Percentiles rank a stretch among this genome's conserved stretches.
Conservation (phyloP, 2,329 filamentous ascomycete genomes). For the Calonectria ilicicola region DNA sequence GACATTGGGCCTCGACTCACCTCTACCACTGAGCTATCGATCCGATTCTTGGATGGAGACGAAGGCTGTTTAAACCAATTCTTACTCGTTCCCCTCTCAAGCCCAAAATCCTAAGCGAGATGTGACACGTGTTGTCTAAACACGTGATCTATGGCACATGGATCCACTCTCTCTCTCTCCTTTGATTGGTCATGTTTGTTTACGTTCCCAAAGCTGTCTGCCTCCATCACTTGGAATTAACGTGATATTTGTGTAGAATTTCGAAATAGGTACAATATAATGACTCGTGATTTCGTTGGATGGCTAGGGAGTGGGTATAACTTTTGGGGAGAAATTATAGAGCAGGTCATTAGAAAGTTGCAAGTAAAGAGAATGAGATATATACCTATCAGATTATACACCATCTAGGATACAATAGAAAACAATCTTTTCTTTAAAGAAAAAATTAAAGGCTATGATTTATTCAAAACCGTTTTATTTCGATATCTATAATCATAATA, state of each 20-base stretch:
- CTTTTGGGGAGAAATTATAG: no score
- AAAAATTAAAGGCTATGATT: not conserved
- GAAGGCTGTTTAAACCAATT: not conserved
- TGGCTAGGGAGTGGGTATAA: no score
- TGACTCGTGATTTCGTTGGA: no score
- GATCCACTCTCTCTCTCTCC: not conserved
- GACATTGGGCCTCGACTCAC: not conserved
- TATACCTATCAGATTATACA: no score
- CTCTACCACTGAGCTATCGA: constrained; percentile 11
- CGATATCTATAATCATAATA: not conserved
- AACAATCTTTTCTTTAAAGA: no score
- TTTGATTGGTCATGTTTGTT: not conserved
- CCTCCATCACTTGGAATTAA: no score
- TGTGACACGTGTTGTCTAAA: not conserved
- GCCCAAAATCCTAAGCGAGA: not conserved
- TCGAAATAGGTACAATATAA: no score
- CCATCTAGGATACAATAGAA: no score
- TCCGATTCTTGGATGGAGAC: not conserved
- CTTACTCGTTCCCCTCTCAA: not conserved
- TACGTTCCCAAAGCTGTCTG: no score
- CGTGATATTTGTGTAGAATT: no score
- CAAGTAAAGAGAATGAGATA: no score
- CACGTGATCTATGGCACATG: not conserved
- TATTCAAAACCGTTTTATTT: not conserved
- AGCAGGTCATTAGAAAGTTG: no score